phyloP scores from a whole-genome alignment of 306 rosid species.

The Begonia peltatifolia region DNA sequence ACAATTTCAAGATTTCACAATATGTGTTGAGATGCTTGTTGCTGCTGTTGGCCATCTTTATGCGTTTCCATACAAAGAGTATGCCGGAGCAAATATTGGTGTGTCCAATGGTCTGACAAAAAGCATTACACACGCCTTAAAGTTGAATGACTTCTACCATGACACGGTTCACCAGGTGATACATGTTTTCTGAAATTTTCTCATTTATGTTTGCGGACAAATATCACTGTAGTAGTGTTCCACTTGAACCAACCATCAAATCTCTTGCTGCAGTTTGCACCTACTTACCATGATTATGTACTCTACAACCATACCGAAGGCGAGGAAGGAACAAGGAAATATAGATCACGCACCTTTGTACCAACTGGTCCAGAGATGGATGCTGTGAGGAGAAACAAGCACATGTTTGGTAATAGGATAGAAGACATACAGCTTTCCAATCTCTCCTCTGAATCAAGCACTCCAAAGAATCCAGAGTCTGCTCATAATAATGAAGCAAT shows the following conservation, averaged over 20 bases:
- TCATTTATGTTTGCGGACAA: background rate
- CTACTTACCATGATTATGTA: constrained; percentile 95
- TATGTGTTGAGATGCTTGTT: constrained; percentile 93
- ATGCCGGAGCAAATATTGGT: constrained; percentile 95
- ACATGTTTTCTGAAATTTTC: background rate
- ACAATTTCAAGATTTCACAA: constrained; percentile 68
- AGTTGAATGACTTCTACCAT: constrained; percentile 85
- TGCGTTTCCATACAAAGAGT: constrained; percentile 99
- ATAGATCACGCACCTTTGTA: constrained; percentile 91
- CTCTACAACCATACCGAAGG: constrained; percentile 88
- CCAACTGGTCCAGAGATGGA: constrained; percentile 98
- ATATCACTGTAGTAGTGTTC: background rate
- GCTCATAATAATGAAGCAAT: constrained; percentile 23
- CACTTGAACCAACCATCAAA: background rate
- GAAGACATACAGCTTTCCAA: constrained; percentile 81
- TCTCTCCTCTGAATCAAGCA: constrained; percentile 42
- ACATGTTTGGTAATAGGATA: constrained; percentile 48
- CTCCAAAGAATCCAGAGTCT: constrained; percentile 27
- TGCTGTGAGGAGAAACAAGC: constrained; percentile 60
- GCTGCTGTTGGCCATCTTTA: constrained; percentile 90
- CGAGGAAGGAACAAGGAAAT: constrained; percentile 76
- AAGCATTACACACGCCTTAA: constrained; percentile 85
- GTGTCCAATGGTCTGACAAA: constrained; percentile 58
- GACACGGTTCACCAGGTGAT: constrained; percentile 97
- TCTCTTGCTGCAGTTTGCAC: constrained; percentile 71